A percentile compares a stretch with the other conserved stretches of the same genome.
These are phyloP conservation scores for Cydonia oblonga DNA, from an alignment of 331 rosid genomes.

Conservation along the genomic window DNA sequence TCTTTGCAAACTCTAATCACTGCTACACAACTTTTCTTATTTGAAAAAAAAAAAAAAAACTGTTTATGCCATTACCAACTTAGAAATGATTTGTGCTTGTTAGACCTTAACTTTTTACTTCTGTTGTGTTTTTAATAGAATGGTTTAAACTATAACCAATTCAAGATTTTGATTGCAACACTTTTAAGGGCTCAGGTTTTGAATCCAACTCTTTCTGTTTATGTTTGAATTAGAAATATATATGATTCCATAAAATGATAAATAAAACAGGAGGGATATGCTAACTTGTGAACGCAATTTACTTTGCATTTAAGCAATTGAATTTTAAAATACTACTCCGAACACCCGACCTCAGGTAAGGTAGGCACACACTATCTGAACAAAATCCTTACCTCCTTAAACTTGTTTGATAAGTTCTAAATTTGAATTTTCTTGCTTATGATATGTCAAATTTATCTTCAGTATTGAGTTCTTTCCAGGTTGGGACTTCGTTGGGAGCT, in stretches of 20 bases:
- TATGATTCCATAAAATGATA: background rate
- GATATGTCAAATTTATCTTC: background rate
- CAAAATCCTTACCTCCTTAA: background rate
- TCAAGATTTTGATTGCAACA: background rate
- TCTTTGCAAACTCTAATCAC: slow-evolving; percentile 11
- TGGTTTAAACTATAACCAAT: background rate
- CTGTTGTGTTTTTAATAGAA: background rate
- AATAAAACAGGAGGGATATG: background rate
- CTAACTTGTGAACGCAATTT: background rate
- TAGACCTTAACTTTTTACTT: no score
- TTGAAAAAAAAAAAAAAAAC: background rate
- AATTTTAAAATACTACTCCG: background rate
- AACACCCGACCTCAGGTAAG: background rate
- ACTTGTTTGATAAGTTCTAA: background rate
- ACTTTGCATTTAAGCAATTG: background rate
- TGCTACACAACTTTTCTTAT: background rate
- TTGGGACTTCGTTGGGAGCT: slow-evolving; percentile 96
- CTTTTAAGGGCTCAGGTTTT: background rate
- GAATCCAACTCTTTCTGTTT: background rate
- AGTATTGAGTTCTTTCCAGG: slow-evolving; percentile 36
- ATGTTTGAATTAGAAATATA: background rate
- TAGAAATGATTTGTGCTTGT: no score
- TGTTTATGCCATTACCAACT: background rate
- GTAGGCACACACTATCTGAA: background rate
- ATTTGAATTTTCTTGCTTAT: background rate